Base-by-base conservation (phyloP, 768 basidiomycete species). In the Strobilomyces confusus region DNA sequence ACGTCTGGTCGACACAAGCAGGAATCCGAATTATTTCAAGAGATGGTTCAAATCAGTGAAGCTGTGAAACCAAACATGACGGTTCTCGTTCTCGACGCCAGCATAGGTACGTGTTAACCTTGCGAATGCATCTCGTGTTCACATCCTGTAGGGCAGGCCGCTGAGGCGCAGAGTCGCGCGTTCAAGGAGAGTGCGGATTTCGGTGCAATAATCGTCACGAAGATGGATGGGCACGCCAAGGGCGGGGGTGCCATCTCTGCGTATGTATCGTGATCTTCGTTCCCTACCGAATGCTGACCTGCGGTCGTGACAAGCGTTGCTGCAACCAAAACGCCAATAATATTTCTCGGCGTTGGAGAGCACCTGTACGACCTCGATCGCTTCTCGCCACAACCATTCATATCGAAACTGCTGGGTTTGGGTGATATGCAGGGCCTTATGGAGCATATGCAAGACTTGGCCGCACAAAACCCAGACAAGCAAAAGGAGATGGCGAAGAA, bases 221-320 rank as follows among this genome's bases (percentile, higher is more conserved):
- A 99, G 74, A 92, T 99, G 86, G 97, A 99, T 62, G 97, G 97
- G 5, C 97, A 99, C 63, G 97, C 97, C 1, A 98, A 97, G 69
- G 97, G 97, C 51, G 97, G 97, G 69, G 97, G 97, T 22, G 97
- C 97, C 29, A 98, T 99, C 55, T 99, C 97, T 42, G 95, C 95
- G 95, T 98, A 73, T 55, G 93, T 79, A 20, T 38, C 33, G 29
- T 5, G 2, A 2, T 34, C 20, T 29, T 34, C 23, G 8, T 40
- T 51, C 20, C 9, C 22, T 41, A 11, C 26, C 30, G 23, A 47
- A 19, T 13, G n/a, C 51, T 63, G 33, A 62, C 57, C n/a, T 9
- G n/a, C 32, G 33, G 51, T 33, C 50, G 54, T 48, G 33, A 30
- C 43, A 65, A 97, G 95, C 57, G 97, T 99, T 43, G 97, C 97